Conservation (phyloP, 73 alveolate genomes). For the Durusdinium trenchii region DNA sequence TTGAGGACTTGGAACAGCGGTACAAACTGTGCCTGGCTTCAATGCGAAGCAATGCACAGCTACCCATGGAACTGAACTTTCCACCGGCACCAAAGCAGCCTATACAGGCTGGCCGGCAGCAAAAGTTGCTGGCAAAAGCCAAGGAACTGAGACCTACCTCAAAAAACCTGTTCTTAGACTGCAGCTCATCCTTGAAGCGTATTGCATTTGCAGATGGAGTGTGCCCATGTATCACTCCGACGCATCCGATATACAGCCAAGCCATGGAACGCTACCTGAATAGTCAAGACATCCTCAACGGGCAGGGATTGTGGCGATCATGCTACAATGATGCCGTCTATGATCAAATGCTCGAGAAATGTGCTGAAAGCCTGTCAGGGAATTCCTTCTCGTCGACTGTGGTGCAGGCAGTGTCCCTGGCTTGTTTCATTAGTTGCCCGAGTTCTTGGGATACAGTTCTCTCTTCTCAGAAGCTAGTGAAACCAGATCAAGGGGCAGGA, state of each 20-base stretch:
- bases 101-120: background rate
- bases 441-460: background rate
- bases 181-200: background rate
- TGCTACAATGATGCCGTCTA: background rate
- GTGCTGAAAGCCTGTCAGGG: background rate
- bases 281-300: background rate
- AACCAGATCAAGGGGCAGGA: background rate
- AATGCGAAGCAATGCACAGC: background rate
- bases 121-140: background rate
- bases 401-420: background rate
- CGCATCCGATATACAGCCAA: background rate
- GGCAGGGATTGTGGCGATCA: background rate
- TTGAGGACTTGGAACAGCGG: background rate
- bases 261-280: background rate
- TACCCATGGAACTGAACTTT: background rate
- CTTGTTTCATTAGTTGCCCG: background rate
- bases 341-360: background rate
- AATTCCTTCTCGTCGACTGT: background rate
- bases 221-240: background rate
- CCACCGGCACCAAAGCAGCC: too few species aligned
- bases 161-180: background rate
- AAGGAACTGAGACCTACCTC: background rate
- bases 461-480: background rate
- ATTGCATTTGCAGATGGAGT: background rate
- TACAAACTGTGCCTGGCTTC: background rate